Evolutionary conservation across 345 rosid species (phyloP), one percentile per base, ranked within the genome.

Genomic region (Murraya paniculata): DNA sequence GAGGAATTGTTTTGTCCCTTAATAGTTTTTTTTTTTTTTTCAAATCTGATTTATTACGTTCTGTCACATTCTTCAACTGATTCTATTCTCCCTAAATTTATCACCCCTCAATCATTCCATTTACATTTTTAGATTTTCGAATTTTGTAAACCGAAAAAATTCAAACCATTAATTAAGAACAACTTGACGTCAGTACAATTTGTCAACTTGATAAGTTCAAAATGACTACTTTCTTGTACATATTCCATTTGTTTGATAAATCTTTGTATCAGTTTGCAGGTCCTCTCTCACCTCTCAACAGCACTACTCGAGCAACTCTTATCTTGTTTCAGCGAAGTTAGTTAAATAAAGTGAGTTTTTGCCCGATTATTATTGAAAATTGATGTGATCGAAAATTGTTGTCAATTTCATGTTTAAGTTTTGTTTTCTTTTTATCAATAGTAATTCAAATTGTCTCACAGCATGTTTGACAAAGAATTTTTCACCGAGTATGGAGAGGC

Each of bases 401-500:
- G 45, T 60, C n/a, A 16, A 11, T 62, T 36, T 28, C 21, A 4
- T 2, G 28, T 5, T 25, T 69, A 39, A 53, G 22, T 18, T 18
- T 53, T 45, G 50, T 45, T 45, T 45, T 45, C 50, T 45, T 45
- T 45, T 0, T 45, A 4, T 16, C 13, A 45, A 5, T 18, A 1
- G 57, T 53, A 18, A 53, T 53, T 57, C 21, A 48, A 53, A 65
- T 72, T 39, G 27, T 24, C 9, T 41, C 50, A 2, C n/a, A 85
- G 75, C 72, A 95, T 96, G 97, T 86, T 89, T 81, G 98, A 86
- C 88, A 94, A 86, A 79, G 97, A 93, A 77, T 96, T 94, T 78
- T 91, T 96, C 89, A 94, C 99, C 21, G 99, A 94, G 78, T 96
- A 91, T 41, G 97, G 99, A 22, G 99, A 96, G 84, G 98, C 99